Conservation (phyloP, 176 grass and related monocot species). For the Aegilops tauschii region DNA sequence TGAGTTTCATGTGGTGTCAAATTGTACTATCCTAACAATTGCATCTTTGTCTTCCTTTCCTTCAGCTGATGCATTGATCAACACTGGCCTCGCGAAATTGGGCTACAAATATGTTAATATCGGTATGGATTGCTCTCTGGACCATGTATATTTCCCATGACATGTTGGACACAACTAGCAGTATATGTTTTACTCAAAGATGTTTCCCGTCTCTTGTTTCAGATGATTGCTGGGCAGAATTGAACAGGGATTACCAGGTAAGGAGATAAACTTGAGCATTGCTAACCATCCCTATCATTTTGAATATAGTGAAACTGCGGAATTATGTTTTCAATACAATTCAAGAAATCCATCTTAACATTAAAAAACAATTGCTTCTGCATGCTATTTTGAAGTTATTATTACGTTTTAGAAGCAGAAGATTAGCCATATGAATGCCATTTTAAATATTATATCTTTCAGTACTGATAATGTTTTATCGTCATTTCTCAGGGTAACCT, state of each 20-base stretch:
- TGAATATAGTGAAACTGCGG: neutral
- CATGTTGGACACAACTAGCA: neutral
- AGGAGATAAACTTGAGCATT: conserved; percentile 6
- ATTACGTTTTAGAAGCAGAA: neutral
- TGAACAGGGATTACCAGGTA: conserved; percentile 70
- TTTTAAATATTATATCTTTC: neutral
- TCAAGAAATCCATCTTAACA: no score
- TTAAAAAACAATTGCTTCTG: no score
- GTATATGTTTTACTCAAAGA: neutral
- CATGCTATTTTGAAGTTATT: neutral
- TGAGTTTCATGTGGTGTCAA: no score
- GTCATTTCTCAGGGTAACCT: conserved; percentile 67
- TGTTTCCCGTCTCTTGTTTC: conserved; percentile 31
- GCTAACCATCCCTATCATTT: conserved; percentile 18
- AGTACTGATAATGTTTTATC: conserved; percentile 9
- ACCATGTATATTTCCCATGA: neutral
- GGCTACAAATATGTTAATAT: conserved; percentile 90
- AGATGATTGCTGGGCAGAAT: conserved; percentile 99
- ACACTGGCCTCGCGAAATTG: conserved; percentile 67
- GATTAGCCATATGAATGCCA: neutral
- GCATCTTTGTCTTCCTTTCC: neutral
- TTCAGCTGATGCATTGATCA: conserved; percentile 90
- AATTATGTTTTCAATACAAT: neutral
- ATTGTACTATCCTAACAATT: no score
- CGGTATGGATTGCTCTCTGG: conserved; percentile 37